Base-by-base conservation (phyloP, 2,329 filamentous ascomycete genomes). In the Graphiopsis chlorocephala region DNA sequence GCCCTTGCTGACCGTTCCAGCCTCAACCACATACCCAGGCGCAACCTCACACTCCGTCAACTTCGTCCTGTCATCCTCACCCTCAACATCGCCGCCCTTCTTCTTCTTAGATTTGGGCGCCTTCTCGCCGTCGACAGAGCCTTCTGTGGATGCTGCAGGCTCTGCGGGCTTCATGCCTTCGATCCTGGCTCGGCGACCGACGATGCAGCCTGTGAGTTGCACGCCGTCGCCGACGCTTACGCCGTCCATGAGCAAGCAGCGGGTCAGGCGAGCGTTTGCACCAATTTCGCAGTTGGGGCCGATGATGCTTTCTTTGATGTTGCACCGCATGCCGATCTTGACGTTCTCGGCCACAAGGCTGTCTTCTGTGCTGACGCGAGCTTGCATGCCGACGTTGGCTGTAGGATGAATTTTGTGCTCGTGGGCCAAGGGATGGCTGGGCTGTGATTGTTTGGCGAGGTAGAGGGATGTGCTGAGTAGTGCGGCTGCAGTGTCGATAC, bases 231-330 rank as follows among this genome's bases (percentile, higher is more conserved):
- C 93, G 14, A 99, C 85, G 8, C 91, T 88, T 0, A 91, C 93
- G 3, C 92, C 92, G 66, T 98, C 94, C 92, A 98, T 97, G 23
- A 98, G 80, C 56, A 98, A 78, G 77, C 94, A 98, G 68, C 93
- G 86, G n/a, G 88, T 88, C 52, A 99, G 79, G 69, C 93, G 91
- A 31, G 90, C 92, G n/a, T 93, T 92, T 70, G 90, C 88, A 67
- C 89, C 88, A 68, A 99, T 94, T 72, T 91, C 89, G 76, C 92
- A 96, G 71, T 92, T 92, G 4, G 91, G 87, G 2, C 95, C 95
- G 47, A 99, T 87, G 31, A 97, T 92, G 42, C 85, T 90, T 77
- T 97, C 92, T 77, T 97, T 97, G 79, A 99, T 90, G n/a, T 93
- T 90, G 26, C 88, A 89, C 76, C 94, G 94, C 72, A 94, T 91